Base-by-base conservation (phyloP, 2,329 filamentous ascomycete genomes). In the Hymenoscyphus linearis region DNA sequence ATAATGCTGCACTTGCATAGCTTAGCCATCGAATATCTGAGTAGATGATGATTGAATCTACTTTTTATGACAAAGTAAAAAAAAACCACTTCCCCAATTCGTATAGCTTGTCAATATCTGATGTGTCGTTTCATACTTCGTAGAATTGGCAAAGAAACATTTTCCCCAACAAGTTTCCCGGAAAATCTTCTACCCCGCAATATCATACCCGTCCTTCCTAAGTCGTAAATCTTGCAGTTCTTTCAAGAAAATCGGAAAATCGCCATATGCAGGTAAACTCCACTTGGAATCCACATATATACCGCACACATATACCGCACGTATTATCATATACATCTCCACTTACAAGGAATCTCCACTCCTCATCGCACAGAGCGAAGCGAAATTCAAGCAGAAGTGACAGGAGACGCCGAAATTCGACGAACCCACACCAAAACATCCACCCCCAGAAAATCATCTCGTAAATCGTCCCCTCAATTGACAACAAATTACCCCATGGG, bases 1-100 rank as follows among this genome's bases (percentile, higher is more conserved):
- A n/a, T 34, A 53, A 53, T 16, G 40, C 55, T 59, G 56, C 35
- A 53, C 36, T 50, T n/a, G 52, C 36, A 50, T 25, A 25, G 52
- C 36, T 25, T 25, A 25, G 18, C 40, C 18, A 55, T 59, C 59
- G 57, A 37, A 59, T 61, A 61, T 44, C 55, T 57, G 58, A 47
- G 54, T 60, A 60, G 61, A 62, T 18, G 61, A 53, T 54, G 53
- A 31, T 62, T 60, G 57, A 62, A 60, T 62, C 60, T 59, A 59
- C 40, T 52, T 18, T 57, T 37, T 59, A 44, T 52, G 22, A 18
- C 22, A 50, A 22, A 50, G 22, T 50, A 25, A 12, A 50, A 7
- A 16, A 18, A 44, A 22, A 10, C 13, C 2, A 22, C 7, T 25
- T 50, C 25, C n/a, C 44, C 9, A 13, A 22, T 25, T 5, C 31